Conservation (phyloP, 2,329 filamentous ascomycete species). For the Pochonia chlamydosporia region DNA sequence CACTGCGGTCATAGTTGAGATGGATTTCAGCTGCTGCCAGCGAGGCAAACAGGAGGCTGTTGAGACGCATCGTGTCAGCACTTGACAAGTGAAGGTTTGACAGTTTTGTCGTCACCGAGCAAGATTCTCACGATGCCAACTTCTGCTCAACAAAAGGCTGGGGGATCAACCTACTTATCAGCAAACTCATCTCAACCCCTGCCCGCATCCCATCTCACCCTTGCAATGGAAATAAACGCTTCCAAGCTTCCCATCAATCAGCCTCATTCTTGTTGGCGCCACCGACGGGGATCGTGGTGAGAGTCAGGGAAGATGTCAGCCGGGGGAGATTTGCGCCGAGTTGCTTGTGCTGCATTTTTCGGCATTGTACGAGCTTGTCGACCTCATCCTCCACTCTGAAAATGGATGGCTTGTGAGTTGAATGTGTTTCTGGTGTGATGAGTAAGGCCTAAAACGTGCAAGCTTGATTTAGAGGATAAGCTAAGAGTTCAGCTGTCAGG, state of each 20-base stretch:
- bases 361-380: too few species aligned
- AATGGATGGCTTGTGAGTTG: too few species aligned
- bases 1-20: slow-evolving; percentile 2
- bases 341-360: too few species aligned
- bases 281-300: not conserved
- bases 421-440: not conserved
- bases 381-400: too few species aligned
- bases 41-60: not conserved
- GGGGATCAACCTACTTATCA: not conserved
- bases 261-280: not conserved
- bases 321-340: too few species aligned
- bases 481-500: not conserved
- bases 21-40: not conserved
- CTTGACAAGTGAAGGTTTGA: too few species aligned
- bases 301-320: too few species aligned
- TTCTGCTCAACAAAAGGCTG: too few species aligned
- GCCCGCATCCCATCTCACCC: too few species aligned
- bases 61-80: not conserved
- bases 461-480: not conserved
- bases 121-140: too few species aligned
- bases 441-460: not conserved
- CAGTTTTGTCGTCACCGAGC: too few species aligned
- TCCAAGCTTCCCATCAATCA: not conserved
- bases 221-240: not conserved
- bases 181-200: not conserved